A percentile compares a stretch with the other conserved stretches of the same genome.
Evolutionary conservation across 768 basidiomycete species (phyloP).

Genomic region (Ramaria sp.): DNA sequence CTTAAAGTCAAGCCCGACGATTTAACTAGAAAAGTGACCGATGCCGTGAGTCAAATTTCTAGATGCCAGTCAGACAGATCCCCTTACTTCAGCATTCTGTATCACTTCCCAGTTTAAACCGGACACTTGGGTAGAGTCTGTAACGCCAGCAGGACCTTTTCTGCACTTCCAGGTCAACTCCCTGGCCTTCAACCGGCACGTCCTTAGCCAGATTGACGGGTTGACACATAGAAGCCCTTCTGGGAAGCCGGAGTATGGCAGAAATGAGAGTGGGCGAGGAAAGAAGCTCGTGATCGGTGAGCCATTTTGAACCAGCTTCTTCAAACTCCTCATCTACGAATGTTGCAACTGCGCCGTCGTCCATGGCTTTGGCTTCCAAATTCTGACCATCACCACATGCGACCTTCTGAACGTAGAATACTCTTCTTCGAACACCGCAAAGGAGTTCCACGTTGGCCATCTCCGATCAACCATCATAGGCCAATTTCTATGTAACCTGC

Average conservation of each 20-base stretch:
- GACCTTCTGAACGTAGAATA: slow-evolving; percentile 45
- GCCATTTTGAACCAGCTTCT: neutral
- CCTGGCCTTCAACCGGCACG: slow-evolving; percentile 46
- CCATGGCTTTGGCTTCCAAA: too few species aligned
- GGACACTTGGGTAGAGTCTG: slow-evolving; percentile 65
- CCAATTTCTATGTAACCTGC: slow-evolving; percentile 84
- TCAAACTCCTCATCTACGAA: neutral
- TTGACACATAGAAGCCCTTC: slow-evolving; percentile 54
- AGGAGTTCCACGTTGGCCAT: slow-evolving; percentile 97
- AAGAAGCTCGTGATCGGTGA: slow-evolving; percentile 62
- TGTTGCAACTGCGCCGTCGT: too few species aligned
- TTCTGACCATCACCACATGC: too few species aligned
- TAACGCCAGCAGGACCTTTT: slow-evolving; percentile 67
- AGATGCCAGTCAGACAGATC: too few species aligned
- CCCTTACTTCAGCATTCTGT: neutral
- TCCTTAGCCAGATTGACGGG: slow-evolving; percentile 66
- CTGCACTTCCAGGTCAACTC: slow-evolving; percentile 72
- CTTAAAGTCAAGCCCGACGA: slow-evolving; percentile 76
- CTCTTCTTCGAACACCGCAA: slow-evolving; percentile 95
- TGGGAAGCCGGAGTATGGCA: slow-evolving; percentile 66
- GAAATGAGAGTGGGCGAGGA: slow-evolving; percentile 63
- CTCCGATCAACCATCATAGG: slow-evolving; percentile 97
- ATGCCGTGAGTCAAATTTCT: slow-evolving; percentile 43
- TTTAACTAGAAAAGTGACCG: slow-evolving; percentile 62
- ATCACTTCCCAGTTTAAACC: slow-evolving; percentile 69